phyloP scores from a whole-genome alignment of 169 alveolate species.

The Cryptosporidium ryanae region DNA sequence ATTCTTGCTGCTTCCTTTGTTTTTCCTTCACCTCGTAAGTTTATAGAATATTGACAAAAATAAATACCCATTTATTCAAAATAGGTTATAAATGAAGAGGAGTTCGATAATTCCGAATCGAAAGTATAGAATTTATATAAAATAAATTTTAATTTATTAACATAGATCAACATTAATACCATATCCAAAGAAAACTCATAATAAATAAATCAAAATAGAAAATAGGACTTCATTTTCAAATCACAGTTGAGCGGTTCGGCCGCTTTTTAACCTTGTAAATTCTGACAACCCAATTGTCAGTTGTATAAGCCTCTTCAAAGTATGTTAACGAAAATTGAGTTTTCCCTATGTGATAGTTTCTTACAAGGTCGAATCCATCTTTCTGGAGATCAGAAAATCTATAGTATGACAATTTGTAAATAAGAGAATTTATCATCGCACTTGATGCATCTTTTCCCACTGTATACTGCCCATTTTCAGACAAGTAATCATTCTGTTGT shows the following conservation, averaged over 20 bases:
- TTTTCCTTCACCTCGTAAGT: conserved; percentile 76
- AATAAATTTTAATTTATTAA: conserved; percentile 34
- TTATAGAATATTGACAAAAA: background rate
- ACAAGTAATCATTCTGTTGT: conserved; percentile 86
- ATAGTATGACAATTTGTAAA: conserved; percentile 93
- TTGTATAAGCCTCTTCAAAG: conserved; percentile 96
- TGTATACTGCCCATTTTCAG: conserved; percentile 81
- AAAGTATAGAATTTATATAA: conserved; percentile 21
- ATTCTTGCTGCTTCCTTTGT: conserved; percentile 84
- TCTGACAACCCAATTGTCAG: conserved; percentile 97
- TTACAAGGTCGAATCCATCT: conserved; percentile 93
- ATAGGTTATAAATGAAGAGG: conserved; percentile 73
- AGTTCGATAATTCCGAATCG: conserved; percentile 14
- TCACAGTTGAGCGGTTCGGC: conserved; percentile 28
- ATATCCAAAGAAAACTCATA: background rate
- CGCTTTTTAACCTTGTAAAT: conserved; percentile 88
- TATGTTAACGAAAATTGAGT: conserved; percentile 86
- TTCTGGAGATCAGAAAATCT: conserved; percentile 89
- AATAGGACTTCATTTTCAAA: conserved; percentile 1
- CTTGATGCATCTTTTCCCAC: conserved; percentile 92
- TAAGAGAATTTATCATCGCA: conserved; percentile 90
- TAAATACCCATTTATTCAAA: too few relatives aligned
- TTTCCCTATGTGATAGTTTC: conserved; percentile 82
- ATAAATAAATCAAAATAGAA: conserved; percentile 3
- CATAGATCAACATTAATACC: conserved; percentile 5